Base-by-base conservation (phyloP, 768 basidiomycete species). In the Tylopilus felleus region DNA sequence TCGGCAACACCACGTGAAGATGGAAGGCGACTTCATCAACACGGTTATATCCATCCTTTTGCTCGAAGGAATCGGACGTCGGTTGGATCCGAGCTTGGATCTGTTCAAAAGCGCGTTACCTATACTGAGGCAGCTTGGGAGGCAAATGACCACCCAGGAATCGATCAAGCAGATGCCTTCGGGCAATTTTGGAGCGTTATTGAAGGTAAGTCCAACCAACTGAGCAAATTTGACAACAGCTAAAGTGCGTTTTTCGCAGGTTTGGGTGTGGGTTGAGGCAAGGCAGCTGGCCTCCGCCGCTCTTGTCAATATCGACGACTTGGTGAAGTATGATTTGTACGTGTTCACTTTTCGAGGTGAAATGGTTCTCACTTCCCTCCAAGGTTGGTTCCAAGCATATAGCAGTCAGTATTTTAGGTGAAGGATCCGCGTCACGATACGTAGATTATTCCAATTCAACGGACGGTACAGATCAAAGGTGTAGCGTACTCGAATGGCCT, bases 1-100 rank as follows among this genome's bases (percentile, higher is more conserved):
- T 4, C 77, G 94, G 53, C 78, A 81, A 60, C 95, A 98, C 70
- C 96, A 97, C 66, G 97, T 98, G 59, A 98, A 93, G 76, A 90
- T 99, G 86, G 96, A 99, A 73, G 93, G 88, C 14, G 97, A 98
- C 70, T 99, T 99, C 67, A 86, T 98, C 66, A 99, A 99, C 71
- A 98, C 97, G 0, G 93, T 99, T 55, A 88, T 99, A 55, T 91
- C 90, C 10, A 93, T 98, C 52, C 72, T 99, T 50, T 70, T 99
- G 38, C 75, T 99, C 50, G 97, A 99, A 72, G 97, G 97, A 1
- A 98, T 99, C 60, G 97, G 97, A 21, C 75, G 96, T 55, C 93
- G 89, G 73, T 69, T 99, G 58, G 94, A 99, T 71, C 95, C 97
- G 2, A 78, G 79, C 13, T 73, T 98, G 71, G 97, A 99, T 73